phyloP scores from a whole-genome alignment of 139 green algal genomes.

The Astrephomene gubernaculifera region DNA sequence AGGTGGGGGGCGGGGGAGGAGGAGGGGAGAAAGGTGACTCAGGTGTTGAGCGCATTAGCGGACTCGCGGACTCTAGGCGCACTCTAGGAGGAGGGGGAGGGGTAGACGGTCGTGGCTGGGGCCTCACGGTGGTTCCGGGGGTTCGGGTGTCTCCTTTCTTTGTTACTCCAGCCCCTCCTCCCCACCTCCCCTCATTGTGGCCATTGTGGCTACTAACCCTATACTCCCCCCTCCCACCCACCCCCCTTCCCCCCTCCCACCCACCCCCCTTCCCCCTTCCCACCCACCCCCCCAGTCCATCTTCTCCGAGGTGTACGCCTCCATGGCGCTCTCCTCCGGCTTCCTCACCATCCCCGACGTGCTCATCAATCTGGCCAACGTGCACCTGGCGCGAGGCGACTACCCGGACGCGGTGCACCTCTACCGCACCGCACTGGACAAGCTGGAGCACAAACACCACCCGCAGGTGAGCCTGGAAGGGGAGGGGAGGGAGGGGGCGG shows the following conservation, averaged over 20 bases:
- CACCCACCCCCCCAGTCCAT: constrained; percentile 19
- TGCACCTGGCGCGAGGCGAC: constrained; percentile 73
- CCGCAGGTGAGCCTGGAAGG: constrained; percentile 25
- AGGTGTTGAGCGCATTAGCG: no score
- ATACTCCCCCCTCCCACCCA: no score
- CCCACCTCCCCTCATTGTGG: no score
- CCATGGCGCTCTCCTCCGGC: constrained; percentile 41
- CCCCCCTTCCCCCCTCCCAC: background rate
- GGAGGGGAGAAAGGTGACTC: background rate
- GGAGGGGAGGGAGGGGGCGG: background rate
- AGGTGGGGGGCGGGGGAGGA: constrained; percentile 60
- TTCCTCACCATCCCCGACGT: constrained; percentile 72
- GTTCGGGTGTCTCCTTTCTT: no score
- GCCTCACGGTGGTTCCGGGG: no score
- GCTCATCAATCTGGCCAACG: constrained; percentile 82
- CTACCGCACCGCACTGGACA: constrained; percentile 75
- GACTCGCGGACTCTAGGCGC: no score
- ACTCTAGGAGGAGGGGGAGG: no score
- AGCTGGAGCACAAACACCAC: constrained; percentile 66
- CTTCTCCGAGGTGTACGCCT: constrained; percentile 56
- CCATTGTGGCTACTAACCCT: no score
- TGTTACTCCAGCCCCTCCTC: no score
- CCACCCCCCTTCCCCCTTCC: background rate
- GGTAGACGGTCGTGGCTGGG: no score
- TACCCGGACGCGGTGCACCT: constrained; percentile 71